Base-by-base conservation (phyloP, 140 eudicot genomes). In the Bidens hawaiensis region DNA sequence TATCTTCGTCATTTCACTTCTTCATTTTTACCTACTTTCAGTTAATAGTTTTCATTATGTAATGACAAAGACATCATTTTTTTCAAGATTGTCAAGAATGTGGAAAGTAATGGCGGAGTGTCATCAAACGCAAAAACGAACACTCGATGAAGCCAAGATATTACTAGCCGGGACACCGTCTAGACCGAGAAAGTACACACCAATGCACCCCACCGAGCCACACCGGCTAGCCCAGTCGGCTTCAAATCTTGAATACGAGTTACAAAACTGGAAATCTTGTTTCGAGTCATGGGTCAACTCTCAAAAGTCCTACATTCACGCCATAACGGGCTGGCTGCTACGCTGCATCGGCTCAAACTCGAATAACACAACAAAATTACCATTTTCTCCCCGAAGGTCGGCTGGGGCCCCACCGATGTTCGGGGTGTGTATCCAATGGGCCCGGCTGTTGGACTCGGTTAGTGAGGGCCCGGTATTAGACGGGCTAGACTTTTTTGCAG, bases 51-150 rank as follows among this genome's bases (percentile, higher is more conserved):
- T 15, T 45, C n/a, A 52, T 65, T 47, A 34, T 48, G 5, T 34
- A 60, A 18, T 48, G 41, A 64, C 22, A 57, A 69, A 75, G 31
- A 2, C 41, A 7, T 9, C 38, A 26, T 10, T 41, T 50, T 49
- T 59, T 36, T 63, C 67, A 38, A 93, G 99, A 76, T 81, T 88
- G 75, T 78, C 95, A 58, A 78, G 83, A 59, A 93, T 93, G 99
- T 93, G 99, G 99, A 81, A 80, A 67, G 87, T 75, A 21, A 93
- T 88, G 99, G 95, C 96, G 0, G 94, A 88, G 49, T 85, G 99
- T 73, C 99, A 93, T 60, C 99, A 82, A 81, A 31, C 80, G 45
- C 99, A 93, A 34, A 93, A 88, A 64, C 87, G 87, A 14, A 83
- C 87, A 11, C 83, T 93, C 9, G 99, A 93, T 41, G 99, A 93